Base-by-base conservation (phyloP, 2,329 filamentous ascomycete species). In the Paecilomyces formosus region DNA sequence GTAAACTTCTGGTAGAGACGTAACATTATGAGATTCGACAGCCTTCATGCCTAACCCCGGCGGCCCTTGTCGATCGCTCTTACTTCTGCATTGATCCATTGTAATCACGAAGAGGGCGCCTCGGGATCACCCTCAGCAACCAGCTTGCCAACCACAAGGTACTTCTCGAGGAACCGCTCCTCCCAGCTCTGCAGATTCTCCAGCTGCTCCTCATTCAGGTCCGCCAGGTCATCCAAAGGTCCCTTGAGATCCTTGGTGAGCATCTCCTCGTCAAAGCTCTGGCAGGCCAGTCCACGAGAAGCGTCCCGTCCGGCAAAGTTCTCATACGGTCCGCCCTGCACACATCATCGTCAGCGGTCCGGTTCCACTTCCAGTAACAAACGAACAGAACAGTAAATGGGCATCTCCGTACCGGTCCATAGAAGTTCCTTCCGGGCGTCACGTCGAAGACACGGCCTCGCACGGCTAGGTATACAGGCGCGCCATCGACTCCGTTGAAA, bases 291-390 rank as follows among this genome's bases (percentile, higher is more conserved):
- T 0, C 94, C 94, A 56, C 93, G 83, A 63, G 85, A 91, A 21
- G 94, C 94, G 75, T 99, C 94, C 45, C 92, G 82, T 0, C 94
- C 94, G 0, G 94, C 94, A 71, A 99, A 99, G 78, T 97, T 97
- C 74, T 88, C 87, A 74, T 99, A 99, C 1, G 93, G 92, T 0
- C 93, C 93, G 12, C 92, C 92, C 75, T 77, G 24, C n/a, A 45
- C 76, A 24, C n/a, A 45, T 56, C 15, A 53, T 63, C 8, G 35
- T 45, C 35, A 45, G 35, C 35, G 4, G 5, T 18, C 15, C n/a
- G 6, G 39, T 45, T 21, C 8, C 39, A 9, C 9, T 6, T 18
- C 15, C 18, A 18, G 18, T 21, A n/a, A 30, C 45, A 13, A 30
- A 31, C 28, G 28, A n/a, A n/a, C n/a, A n/a, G 18, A 28, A 13